Conservation (phyloP, 2,329 filamentous ascomycete species). For the Lachnellula cervina region DNA sequence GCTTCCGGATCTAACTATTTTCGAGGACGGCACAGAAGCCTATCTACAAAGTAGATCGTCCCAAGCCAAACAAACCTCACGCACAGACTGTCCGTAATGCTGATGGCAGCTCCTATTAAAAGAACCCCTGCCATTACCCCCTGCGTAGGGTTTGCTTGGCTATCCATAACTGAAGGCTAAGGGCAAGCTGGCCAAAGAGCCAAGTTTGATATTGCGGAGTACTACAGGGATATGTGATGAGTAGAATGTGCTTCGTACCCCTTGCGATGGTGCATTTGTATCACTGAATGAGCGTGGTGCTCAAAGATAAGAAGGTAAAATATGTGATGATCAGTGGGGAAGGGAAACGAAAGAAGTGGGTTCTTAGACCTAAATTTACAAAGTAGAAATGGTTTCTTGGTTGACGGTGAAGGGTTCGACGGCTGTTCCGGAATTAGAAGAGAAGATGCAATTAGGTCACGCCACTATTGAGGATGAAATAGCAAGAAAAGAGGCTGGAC, state of each 20-base stretch:
- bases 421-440: slow-evolving; percentile 7
- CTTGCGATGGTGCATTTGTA: slow-evolving; percentile 40
- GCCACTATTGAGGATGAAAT: slow-evolving; percentile 30
- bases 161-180: neutral
- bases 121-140: no score
- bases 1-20: neutral
- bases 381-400: slow-evolving; percentile 22
- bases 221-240: slow-evolving; percentile 37
- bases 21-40: neutral
- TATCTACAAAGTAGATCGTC: no score
- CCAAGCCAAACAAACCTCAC: no score
- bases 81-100: no score
- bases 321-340: slow-evolving; percentile 20
- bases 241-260: slow-evolving; percentile 37
- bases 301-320: slow-evolving; percentile 47
- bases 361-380: slow-evolving; percentile 8
- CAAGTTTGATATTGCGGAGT: slow-evolving; percentile 33
- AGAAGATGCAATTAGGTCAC: slow-evolving; percentile 2
- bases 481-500: slow-evolving; percentile 29
- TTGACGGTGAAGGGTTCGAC: slow-evolving; percentile 18
- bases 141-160: neutral
- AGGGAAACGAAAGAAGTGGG: slow-evolving; percentile 7
- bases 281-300: slow-evolving; percentile 36
- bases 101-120: no score
- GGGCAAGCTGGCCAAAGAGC: neutral